Base-by-base conservation (phyloP, 176 grass and related monocot genomes). In the Avena eriantha region DNA sequence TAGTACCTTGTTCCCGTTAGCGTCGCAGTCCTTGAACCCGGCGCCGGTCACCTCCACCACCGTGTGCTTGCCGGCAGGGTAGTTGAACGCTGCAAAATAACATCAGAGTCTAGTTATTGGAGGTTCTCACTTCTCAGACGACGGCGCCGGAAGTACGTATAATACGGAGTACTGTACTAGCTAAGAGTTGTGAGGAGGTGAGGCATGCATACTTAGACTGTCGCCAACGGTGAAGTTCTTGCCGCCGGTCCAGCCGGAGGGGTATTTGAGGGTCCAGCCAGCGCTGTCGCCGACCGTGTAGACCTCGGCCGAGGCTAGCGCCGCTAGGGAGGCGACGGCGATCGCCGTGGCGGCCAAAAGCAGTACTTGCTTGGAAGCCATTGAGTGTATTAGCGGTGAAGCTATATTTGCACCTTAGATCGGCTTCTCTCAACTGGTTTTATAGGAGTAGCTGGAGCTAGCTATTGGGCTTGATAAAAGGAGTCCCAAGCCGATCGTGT, bases 21-120 rank as follows among this genome's bases (percentile, higher is more conserved):
- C 7, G 55, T 84, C 1, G 45, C 82, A 89, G 0, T 24, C 76
- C 56, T 50, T 21, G 76, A 84, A 89, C n/a, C 54, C 51, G 7
- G 49, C 7, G 63, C 76, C 69, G 76, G 61, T 77, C 45, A 89
- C 87, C 67, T 89, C 76, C 43, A 22, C 59, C 76, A 80, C 82
- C 31, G 66, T 80, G 54, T 73, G 22, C 0, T 73, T 0, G 16
- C 43, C 81, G n/a, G 8, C 9, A 14, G 14, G 0, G 60, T 84
- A 88, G 7, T 0, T 51, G 65, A 88, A 88, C 74, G 61, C 81
- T 84, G 80, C 73, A 7, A 22, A 47, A 46, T 10, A 23, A 17
- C 15, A 10, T 68, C 35, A 36, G 33, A 36, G 33, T 19, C 18
- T 9, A 65, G 61, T 26, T 33, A 65, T 24, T 14, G 26, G 26